Evolutionary conservation across 176 grass and related monocot genomes (phyloP), one percentile per base, ranked within the genome.

Genomic region (Pharus latifolius): DNA sequence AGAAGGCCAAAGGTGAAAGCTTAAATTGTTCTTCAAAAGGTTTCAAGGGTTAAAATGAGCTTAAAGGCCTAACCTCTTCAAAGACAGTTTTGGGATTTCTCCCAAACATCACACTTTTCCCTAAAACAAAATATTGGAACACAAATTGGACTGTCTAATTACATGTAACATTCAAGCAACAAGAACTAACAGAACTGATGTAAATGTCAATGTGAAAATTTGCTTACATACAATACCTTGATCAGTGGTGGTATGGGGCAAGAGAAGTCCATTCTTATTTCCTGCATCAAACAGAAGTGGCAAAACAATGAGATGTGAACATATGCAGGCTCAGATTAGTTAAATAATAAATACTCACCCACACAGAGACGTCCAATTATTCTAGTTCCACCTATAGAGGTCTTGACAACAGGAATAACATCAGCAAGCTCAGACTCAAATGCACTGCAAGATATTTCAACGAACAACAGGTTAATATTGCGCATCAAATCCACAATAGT

Each of bases 231-330:
- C 13, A 76, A 4, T 82, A 84, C 96, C 96, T 88, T 99, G 96
- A 51, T 99, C 96, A 14, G 96, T 99, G 49, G 90, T 95, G 52
- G 90, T 86, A 59, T 99, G 96, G 22, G 96, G 96, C 75, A 99
- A 71, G 24, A 99, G 87, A 88, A 99, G 96, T 61, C 96, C 96
- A 76, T 99, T 99, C 73, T 94, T 99, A 64, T 99, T 99, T 60
- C 95, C 95, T 99, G 71, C 62, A 44, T 27, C 45, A 40, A 65
- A n/a, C n/a, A n/a, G n/a, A n/a, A 52, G n/a, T 60, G 49, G 35
- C 41, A 63, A 54, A 33, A 10, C 70, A 65, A n/a, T n/a, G n/a
- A n/a, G 17, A 3, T 23, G 50, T 27, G n/a, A n/a, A n/a, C 22
- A 51, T 1, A 57, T 19, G 8, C 12, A 33, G 4, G 9, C 14